Percentiles rank a stretch among this genome's conserved stretches.
These are phyloP conservation scores for Tuber magnatum DNA, from an alignment of 495 filamentous ascomycete species.

Conservation along the genomic window DNA sequence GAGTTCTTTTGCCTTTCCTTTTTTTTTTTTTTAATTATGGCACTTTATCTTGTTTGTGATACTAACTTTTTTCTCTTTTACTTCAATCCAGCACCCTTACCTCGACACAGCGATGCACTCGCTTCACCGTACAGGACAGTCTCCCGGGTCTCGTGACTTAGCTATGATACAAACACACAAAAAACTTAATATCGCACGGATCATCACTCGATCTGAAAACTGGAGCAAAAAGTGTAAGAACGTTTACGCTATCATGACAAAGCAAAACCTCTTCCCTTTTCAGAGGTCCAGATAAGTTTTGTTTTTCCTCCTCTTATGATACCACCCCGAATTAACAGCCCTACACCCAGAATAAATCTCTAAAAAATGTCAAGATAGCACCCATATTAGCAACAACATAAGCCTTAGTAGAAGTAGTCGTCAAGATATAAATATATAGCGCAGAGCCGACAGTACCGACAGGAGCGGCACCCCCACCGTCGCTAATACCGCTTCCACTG, in stretches of 20 bases:
- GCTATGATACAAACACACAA: too few relatives aligned
- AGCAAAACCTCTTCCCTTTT: neutral
- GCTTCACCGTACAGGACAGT: too few relatives aligned
- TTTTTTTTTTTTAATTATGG: neutral
- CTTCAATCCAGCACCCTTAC: neutral
- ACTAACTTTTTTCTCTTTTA: neutral
- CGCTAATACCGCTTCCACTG: slow-evolving; percentile 53
- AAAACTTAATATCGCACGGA: too few relatives aligned
- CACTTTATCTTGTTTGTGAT: too few relatives aligned
- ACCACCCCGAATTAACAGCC: neutral
- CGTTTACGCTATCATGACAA: neutral
- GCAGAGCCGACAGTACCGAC: slow-evolving; percentile 48
- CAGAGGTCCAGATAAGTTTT: neutral
- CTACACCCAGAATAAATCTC: neutral
- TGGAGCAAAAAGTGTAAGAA: neutral
- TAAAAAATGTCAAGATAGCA: slow-evolving; percentile 52
- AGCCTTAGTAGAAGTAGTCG: slow-evolving; percentile 43
- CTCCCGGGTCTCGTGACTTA: neutral
- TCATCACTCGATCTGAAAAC: neutral
- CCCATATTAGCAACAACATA: slow-evolving; percentile 50
- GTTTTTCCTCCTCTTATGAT: neutral
- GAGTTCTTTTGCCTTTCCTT: neutral
- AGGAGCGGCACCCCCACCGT: slow-evolving; percentile 46
- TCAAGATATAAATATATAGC: slow-evolving; percentile 49
- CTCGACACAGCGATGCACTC: too few relatives aligned